phyloP scores from a whole-genome alignment of 352 stramenopile species.

The Pythium inflatum region DNA sequence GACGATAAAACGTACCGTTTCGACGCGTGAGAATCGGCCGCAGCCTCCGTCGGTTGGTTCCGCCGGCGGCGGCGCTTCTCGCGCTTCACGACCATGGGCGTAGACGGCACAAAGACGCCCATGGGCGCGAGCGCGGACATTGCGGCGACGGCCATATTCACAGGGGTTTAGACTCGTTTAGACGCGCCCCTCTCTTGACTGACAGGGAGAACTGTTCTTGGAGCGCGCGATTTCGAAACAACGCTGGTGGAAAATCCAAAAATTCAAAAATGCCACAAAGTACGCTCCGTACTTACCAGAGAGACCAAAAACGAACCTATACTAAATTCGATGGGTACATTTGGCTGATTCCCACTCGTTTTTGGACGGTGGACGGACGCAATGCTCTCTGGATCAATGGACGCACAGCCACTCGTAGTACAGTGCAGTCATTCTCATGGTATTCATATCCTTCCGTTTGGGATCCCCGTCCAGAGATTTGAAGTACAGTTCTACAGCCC shows the following conservation, averaged over 20 bases:
- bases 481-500: too few relatives aligned
- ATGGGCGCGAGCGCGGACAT: constrained; percentile 19
- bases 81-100: constrained; percentile 62
- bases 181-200: constrained; percentile 29
- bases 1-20: constrained; percentile 38
- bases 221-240: background rate
- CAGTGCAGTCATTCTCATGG: too few relatives aligned
- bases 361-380: too few relatives aligned
- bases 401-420: too few relatives aligned
- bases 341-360: background rate
- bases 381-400: too few relatives aligned
- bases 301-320: background rate
- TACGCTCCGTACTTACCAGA: background rate
- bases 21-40: background rate
- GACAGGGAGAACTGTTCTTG: constrained; percentile 15
- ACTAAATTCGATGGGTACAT: constrained; percentile 23
- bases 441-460: too few relatives aligned
- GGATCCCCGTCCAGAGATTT: too few relatives aligned
- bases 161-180: too few relatives aligned
- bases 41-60: constrained; percentile 1
- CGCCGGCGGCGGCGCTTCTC: constrained; percentile 61
- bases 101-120: constrained; percentile 35
- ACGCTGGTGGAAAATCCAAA: constrained; percentile 26
- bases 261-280: constrained; percentile 31
- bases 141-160: constrained; percentile 25